phyloP scores from a whole-genome alignment of 345 rosid genomes.

The Psidium guajava region DNA sequence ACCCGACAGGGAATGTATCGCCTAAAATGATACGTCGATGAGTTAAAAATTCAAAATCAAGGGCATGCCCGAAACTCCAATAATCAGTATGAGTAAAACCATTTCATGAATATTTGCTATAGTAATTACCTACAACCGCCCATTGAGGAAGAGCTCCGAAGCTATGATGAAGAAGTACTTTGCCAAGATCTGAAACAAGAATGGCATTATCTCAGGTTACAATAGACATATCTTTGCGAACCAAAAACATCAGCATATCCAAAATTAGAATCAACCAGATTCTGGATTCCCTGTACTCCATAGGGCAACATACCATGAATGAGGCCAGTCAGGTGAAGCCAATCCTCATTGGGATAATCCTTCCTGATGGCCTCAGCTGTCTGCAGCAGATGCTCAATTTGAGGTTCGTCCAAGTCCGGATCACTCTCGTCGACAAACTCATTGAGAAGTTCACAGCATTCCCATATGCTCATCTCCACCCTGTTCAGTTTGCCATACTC shows the following conservation, averaged over 20 bases:
- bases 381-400: constrained; percentile 53
- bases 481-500: constrained; percentile 33
- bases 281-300: neutral
- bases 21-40: constrained; percentile 25
- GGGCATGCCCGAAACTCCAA: neutral
- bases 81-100: neutral
- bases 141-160: constrained; percentile 89
- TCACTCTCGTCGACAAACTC: constrained; percentile 60
- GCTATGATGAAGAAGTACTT: constrained; percentile 59
- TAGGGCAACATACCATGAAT: constrained; percentile 32
- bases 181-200: constrained; percentile 56
- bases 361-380: constrained; percentile 56
- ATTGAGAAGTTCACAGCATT: constrained; percentile 56
- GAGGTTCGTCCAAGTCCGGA: constrained; percentile 64
- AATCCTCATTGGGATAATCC: constrained; percentile 49
- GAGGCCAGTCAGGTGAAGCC: constrained; percentile 60
- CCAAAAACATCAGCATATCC: neutral
- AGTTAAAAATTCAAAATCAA: neutral
- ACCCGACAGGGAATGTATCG: constrained; percentile 74
- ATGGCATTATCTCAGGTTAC: neutral
- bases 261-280: neutral
- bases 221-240: neutral
- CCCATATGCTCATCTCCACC: constrained; percentile 65
- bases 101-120: neutral
- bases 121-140: constrained; percentile 74